Evolutionary conservation across 2,329 filamentous ascomycete species (phyloP).

Genomic region (Pestalotiopsis sp.): DNA sequence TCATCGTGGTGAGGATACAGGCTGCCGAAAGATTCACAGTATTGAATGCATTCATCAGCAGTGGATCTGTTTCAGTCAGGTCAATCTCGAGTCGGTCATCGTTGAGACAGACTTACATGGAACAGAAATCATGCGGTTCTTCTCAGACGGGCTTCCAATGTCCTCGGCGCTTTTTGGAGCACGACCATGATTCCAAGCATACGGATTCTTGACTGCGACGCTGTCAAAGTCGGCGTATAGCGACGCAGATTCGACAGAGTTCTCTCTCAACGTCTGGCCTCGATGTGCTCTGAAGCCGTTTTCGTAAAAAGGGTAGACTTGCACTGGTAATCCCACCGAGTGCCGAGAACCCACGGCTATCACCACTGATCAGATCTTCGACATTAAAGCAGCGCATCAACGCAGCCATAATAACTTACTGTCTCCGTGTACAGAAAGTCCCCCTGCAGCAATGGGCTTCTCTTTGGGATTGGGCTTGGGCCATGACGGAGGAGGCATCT

Average conservation of each 20-base stretch:
- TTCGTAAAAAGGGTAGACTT: conserved; percentile 69
- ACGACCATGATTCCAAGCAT: conserved; percentile 60
- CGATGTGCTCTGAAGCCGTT: conserved; percentile 61
- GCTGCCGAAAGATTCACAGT: conserved; percentile 66
- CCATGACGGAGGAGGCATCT: conserved; percentile 55
- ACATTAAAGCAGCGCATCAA: background rate
- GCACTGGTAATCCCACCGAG: conserved; percentile 60
- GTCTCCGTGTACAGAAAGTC: conserved; percentile 23
- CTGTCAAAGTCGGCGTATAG: conserved; percentile 64
- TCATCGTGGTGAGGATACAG: conserved; percentile 59
- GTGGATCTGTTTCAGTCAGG: conserved; percentile 25
- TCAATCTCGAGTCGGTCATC: too few relatives aligned
- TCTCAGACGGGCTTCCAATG: conserved; percentile 55
- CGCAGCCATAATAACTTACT: background rate
- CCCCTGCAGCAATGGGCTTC: conserved; percentile 50
- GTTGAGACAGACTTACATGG: conserved; percentile 52
- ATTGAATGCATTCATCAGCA: conserved; percentile 74
- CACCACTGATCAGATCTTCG: conserved; percentile 30
- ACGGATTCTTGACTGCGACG: conserved; percentile 52
- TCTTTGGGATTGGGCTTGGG: conserved; percentile 47
- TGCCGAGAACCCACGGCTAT: conserved; percentile 42
- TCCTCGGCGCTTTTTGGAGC: conserved; percentile 43
- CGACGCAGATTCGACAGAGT: conserved; percentile 58
- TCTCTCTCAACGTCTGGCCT: conserved; percentile 54
- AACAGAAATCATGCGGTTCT: conserved; percentile 68